Conservation (phyloP, 441 rosid genomes). For the Adansonia grandidieri region DNA sequence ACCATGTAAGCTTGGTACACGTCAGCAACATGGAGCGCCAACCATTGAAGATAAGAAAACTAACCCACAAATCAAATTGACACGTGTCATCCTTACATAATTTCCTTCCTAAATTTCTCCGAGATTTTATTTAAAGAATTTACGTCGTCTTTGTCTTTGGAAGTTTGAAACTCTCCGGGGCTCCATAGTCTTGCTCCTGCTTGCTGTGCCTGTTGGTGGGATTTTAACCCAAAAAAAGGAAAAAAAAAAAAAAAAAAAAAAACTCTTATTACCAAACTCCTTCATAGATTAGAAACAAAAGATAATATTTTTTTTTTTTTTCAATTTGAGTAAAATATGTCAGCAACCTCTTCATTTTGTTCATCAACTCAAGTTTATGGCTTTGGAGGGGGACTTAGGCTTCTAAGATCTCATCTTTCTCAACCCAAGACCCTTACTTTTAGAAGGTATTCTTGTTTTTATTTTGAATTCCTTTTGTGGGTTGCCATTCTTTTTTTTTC, state of each 20-base stretch:
- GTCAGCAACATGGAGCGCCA: constrained; percentile 23
- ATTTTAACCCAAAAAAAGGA: constrained; percentile 19
- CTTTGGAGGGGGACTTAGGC: constrained; percentile 45
- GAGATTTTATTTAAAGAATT: neutral
- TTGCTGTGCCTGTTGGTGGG: neutral
- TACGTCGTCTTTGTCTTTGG: no score
- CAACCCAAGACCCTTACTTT: constrained; percentile 47
- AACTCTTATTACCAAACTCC: constrained; percentile 36
- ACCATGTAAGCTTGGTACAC: neutral
- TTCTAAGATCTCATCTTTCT: constrained; percentile 41
- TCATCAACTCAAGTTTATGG: constrained; percentile 65
- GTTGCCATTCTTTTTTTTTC: constrained; percentile 8
- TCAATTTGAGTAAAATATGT: constrained; percentile 34
- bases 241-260: neutral
- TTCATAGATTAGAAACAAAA: neutral
- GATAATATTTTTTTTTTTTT: neutral
- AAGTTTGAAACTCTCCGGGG: neutral
- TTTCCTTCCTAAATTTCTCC: constrained; percentile 29
- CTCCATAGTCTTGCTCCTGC: no score
- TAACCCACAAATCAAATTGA: constrained; percentile 1
- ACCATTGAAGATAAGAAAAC: constrained; percentile 28
- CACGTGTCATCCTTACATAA: constrained; percentile 48
- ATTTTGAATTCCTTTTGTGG: neutral
- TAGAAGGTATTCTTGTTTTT: constrained; percentile 42
- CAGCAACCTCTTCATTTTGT: constrained; percentile 61